These are phyloP conservation scores for Solanum neorickii DNA, from an alignment of 257 asterid species.

Conservation along the genomic window DNA sequence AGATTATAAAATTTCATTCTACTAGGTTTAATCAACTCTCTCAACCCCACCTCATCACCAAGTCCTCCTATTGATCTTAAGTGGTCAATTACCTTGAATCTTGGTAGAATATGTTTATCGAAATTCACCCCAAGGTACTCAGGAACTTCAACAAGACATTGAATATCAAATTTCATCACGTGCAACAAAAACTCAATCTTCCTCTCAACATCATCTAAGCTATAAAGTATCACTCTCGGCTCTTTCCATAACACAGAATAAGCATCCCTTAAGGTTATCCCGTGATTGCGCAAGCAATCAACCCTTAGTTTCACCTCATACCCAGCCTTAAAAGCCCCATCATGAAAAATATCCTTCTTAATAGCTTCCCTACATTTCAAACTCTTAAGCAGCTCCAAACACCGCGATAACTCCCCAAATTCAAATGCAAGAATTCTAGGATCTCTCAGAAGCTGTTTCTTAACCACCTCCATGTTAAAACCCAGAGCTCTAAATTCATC, in stretches of 20 bases:
- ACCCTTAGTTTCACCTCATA: conserved; percentile 51
- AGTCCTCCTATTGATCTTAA: conserved; percentile 49
- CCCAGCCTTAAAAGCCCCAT: conserved; percentile 56
- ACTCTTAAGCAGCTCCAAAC: conserved; percentile 49
- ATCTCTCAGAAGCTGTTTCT: conserved; percentile 42
- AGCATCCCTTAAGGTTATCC: conserved; percentile 62
- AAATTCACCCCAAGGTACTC: conserved; percentile 69
- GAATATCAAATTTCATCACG: conserved; percentile 44
- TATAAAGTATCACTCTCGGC: conserved; percentile 59
- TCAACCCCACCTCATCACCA: conserved; percentile 57
- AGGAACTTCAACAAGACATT: conserved; percentile 54
- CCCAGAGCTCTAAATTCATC: conserved; percentile 63
- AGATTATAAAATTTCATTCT: conserved; percentile 72
- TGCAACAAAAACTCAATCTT: conserved; percentile 52
- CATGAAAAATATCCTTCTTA: conserved; percentile 36
- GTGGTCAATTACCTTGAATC: conserved; percentile 58
- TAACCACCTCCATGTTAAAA: conserved; percentile 34
- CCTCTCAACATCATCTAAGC: conserved; percentile 37
- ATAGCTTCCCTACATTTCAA: conserved; percentile 55
- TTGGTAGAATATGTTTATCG: conserved; percentile 67
- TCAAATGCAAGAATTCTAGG: conserved; percentile 64
- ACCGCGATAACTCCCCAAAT: conserved; percentile 68
- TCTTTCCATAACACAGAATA: conserved; percentile 73
- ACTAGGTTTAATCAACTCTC: conserved; percentile 54
- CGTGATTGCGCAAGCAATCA: conserved; percentile 54